A percentile compares a stretch with the other conserved stretches of the same genome.
These are phyloP conservation scores for Nakaseomyces delphensis DNA, from an alignment of 1,139 yeast genomes.

Conservation along the genomic window DNA sequence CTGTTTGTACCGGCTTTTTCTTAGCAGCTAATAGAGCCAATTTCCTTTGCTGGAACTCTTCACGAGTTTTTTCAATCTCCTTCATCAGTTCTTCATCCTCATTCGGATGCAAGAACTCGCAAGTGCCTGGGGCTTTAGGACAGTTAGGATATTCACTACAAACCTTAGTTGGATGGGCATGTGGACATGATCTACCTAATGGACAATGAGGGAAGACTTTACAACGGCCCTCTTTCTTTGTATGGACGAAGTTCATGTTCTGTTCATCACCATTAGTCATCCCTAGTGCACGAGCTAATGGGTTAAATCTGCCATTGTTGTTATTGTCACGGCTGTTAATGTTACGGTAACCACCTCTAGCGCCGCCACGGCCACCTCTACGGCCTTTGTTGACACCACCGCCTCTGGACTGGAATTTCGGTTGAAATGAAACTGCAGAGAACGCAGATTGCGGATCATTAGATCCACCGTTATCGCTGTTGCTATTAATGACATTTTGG, in stretches of 20 bases:
- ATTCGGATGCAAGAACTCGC: constrained; percentile 74
- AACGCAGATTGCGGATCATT: constrained; percentile 9
- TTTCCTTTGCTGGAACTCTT: constrained; percentile 42
- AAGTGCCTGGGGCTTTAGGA: constrained; percentile 71
- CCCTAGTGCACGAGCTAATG: constrained; percentile 30
- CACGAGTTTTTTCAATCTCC: constrained; percentile 52
- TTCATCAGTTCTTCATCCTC: constrained; percentile 68
- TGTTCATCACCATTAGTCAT: constrained; percentile 19
- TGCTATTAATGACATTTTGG: constrained; percentile 20
- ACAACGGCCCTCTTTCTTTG: constrained; percentile 57
- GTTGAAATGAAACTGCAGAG: constrained; percentile 13
- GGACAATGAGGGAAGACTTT: constrained; percentile 70
- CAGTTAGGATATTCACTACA: constrained; percentile 78
- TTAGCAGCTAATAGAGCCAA: constrained; percentile 31
- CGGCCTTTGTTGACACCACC: constrained; percentile 21
- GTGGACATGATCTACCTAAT: constrained; percentile 53
- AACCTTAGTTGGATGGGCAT: constrained; percentile 69
- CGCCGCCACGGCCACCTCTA: constrained; percentile 22
- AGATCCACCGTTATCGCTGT: constrained; percentile 1
- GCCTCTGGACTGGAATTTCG: constrained; percentile 20
- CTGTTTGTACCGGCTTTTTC: constrained; percentile 33
- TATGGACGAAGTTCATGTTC: constrained; percentile 23
- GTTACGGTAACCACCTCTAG: constrained; percentile 16
- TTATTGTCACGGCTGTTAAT: constrained; percentile 21
- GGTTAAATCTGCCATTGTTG: constrained; percentile 27